Evolutionary conservation across 805 yeast genomes (phyloP).

Genomic region (Pichia manshurica): DNA sequence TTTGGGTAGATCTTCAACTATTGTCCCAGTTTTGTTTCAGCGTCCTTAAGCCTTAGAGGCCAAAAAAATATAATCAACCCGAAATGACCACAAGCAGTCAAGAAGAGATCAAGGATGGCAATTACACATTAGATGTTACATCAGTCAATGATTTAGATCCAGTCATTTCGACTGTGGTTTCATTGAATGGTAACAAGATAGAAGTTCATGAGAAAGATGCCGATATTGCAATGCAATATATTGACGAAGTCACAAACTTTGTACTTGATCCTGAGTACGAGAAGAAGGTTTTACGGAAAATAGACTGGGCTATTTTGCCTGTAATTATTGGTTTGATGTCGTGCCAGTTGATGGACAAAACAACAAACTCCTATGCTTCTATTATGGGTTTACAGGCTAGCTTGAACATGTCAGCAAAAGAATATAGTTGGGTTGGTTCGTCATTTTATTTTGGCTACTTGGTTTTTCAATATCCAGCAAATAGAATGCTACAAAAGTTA

Average conservation of each 20-base stretch:
- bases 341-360: conserved; percentile 36
- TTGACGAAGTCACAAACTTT: conserved; percentile 12
- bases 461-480: conserved; percentile 41
- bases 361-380: conserved; percentile 40
- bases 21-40: too few species aligned
- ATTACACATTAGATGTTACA: neutral
- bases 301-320: conserved; percentile 33
- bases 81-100: neutral
- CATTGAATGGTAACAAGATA: conserved; percentile 5
- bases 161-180: conserved; percentile 12
- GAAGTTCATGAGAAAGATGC: conserved; percentile 10
- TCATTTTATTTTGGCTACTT: conserved; percentile 39
- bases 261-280: conserved; percentile 11
- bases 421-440: conserved; percentile 43
- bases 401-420: conserved; percentile 35
- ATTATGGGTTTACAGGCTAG: conserved; percentile 40
- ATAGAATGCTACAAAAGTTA: conserved; percentile 33
- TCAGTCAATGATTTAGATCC: conserved; percentile 6
- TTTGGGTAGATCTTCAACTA: too few species aligned
- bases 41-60: too few species aligned
- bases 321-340: conserved; percentile 26
- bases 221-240: conserved; percentile 16
- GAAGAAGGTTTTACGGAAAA: conserved; percentile 22
- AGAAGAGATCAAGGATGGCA: neutral
- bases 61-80: too few species aligned